Evolutionary conservation across 2,329 filamentous ascomycete genomes (phyloP).

Genomic region (Trichoderma aggressivum): DNA sequence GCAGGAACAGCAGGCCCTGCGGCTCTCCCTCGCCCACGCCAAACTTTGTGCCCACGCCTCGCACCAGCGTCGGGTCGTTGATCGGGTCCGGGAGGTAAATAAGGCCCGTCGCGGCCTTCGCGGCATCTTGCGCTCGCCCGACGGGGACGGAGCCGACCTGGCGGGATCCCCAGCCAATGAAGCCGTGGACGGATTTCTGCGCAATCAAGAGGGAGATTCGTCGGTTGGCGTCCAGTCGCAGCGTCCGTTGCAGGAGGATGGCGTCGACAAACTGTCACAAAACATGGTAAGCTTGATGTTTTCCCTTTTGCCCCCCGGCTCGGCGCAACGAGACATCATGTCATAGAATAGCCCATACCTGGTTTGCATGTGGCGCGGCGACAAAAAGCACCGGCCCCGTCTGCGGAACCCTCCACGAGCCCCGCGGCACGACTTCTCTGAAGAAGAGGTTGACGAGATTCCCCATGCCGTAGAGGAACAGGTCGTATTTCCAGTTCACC

Average conservation of each 20-base stretch:
- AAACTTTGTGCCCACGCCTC: conserved; percentile 78
- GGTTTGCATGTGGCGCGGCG: conserved; percentile 93
- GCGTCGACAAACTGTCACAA: conserved; percentile 86
- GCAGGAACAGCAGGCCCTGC: conserved; percentile 82
- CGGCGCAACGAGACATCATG: not conserved
- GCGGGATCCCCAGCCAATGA: conserved; percentile 83
- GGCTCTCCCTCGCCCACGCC: conserved; percentile 66
- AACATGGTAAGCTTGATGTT: not conserved
- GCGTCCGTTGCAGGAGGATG: conserved; percentile 84
- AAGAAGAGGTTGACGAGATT: conserved; percentile 96
- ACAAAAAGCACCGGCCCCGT: conserved; percentile 91
- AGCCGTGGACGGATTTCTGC: conserved; percentile 90
- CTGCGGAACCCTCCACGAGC: conserved; percentile 90
- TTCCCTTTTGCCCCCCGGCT: not conserved
- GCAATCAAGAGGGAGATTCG: conserved; percentile 91
- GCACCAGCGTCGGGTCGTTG: conserved; percentile 76
- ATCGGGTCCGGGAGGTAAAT: conserved; percentile 89
- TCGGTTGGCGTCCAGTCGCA: conserved; percentile 80
- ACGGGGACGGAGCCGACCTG: conserved; percentile 91
- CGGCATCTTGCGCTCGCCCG: conserved; percentile 82
- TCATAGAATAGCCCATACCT: conserved; percentile 51
- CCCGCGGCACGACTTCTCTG: conserved; percentile 90
- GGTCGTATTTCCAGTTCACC: conserved; percentile 73
- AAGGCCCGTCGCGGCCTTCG: conserved; percentile 72
- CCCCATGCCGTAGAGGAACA: conserved; percentile 72